phyloP scores from a whole-genome alignment of 768 basidiomycete genomes.

The Russula earlei region DNA sequence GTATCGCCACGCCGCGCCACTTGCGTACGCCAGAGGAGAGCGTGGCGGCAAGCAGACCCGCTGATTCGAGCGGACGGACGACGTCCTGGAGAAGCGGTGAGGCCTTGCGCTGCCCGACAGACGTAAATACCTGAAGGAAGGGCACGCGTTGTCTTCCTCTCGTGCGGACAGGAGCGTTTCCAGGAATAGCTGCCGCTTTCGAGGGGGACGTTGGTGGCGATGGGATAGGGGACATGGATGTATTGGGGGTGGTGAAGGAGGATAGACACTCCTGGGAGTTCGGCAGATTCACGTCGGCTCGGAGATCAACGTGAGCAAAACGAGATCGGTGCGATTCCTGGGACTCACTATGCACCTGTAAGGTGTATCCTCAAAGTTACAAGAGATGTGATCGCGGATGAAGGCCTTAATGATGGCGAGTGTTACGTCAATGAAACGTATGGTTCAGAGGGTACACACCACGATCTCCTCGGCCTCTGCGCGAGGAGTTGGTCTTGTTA shows the following conservation, averaged over 20 bases:
- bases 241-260: conserved; percentile 39
- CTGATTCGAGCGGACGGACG: conserved; percentile 33
- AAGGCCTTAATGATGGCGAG: conserved; percentile 33
- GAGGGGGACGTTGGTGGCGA: neutral
- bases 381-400: conserved; percentile 36
- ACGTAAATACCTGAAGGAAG: conserved; percentile 19
- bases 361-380: conserved; percentile 41
- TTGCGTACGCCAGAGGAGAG: conserved; percentile 26
- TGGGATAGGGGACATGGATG: conserved; percentile 35
- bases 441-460: conserved; percentile 27
- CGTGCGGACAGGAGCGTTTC: neutral
- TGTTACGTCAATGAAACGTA: neutral
- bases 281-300: conserved; percentile 40
- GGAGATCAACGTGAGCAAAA: neutral
- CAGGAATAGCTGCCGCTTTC: neutral
- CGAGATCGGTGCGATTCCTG: neutral
- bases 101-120: conserved; percentile 3
- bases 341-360: conserved; percentile 50
- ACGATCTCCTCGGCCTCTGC: conserved; percentile 36
- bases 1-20: conserved; percentile 46
- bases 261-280: conserved; percentile 33
- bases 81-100: conserved; percentile 32
- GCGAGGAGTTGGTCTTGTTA: conserved; percentile 29
- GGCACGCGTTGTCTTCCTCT: conserved; percentile 20
- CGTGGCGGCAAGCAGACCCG: conserved; percentile 37